Evolutionary conservation across 192 early-diverging fungal species (phyloP), one percentile per base, ranked within the genome.

Genomic region (Lobosporangium transversale): DNA sequence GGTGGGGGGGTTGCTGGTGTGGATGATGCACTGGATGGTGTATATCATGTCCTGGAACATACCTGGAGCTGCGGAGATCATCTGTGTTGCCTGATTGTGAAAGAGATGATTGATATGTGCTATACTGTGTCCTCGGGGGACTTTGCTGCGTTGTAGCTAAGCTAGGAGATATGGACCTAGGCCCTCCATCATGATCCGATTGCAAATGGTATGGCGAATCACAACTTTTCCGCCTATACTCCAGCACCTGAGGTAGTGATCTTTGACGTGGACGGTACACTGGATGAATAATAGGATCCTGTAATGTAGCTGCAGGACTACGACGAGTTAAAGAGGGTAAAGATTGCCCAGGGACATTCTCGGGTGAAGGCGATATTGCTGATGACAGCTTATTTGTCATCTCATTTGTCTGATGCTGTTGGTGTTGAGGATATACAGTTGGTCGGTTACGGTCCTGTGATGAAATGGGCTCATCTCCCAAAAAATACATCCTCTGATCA

Each of bases 221-320:
- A 14, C 37, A 10, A 14, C 37, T 14, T 14, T 58, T 58, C 23
- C 17, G 11, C 23, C 43, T 36, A 20, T 31, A 49, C 14, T 74
- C 61, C 37, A 74, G 50, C 4, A 74, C 62, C 21, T 74, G 70
- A 1, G 70, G 70, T 18, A 74, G 40, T 1, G 70, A 74, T 18
- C 48, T 58, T n/a, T 74, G 70, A 2, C 62, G 70, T 50, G 58
- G 62, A 6, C 62, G 70, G 21, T 47, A 40, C n/a, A 58, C 33
- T 10, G 54, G 44, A n/a, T 58, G 53, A 14, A 30, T n/a, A n/a
- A n/a, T 20, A 23, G 64, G 53, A 0, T 48, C 47, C 21, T 53
- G n/a, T 35, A 57, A 24, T 0, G 53, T 36, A 26, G 53, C 64
- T 3, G 54, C 48, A 20, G 64, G 57, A 23, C 64, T 54, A 1